Base-by-base conservation (phyloP, 2,329 filamentous ascomycete species). In the Diaporthe citriasiana region DNA sequence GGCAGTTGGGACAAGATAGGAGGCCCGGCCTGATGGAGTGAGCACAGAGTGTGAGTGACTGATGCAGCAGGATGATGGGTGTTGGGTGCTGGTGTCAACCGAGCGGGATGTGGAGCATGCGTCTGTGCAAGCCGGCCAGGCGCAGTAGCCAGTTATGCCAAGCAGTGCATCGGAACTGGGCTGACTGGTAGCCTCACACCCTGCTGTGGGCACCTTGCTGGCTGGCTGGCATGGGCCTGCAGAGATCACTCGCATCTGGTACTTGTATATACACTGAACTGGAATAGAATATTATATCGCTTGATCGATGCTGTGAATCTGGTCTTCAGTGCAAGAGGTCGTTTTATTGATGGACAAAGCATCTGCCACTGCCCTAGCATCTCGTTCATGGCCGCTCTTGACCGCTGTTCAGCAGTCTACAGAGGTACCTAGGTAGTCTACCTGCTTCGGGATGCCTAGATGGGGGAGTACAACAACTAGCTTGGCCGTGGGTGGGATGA, bases 31-130 rank as follows among this genome's bases (percentile, higher is more conserved):
- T 66, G 63, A 40, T 40, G 63, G 63, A 51, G 47, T 40, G 47
- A 53, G 63, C 47, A 35, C 25, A 63, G 59, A n/a, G 57, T 63
- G 35, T 12, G 63, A 51, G 33, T 51, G 45, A 51, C 42, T 66
- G 63, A 66, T 66, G 63, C 59, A 47, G 63, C 38, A 35, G 63
- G 63, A 53, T 40, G 63, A 68, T 68, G 63, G 63, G 45, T 51
- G 33, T 25, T 68, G 63, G 57, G 33, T 51, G 63, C n/a, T 53
- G n/a, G 63, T 68, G 63, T 50, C 63, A 68, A 68, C 63, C 45
- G 47, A 22, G 33, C 33, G 45, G 45, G 63, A 68, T 53, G 63
- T 68, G 63, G 63, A 68, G 63, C 63, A 47, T 38, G 33, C n/a
- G 63, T 68, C 63, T 53, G 63, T 38, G 45, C 45, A 53, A 40